Evolutionary conservation across 306 rosid genomes (phyloP), one percentile per base, ranked within the genome.

Genomic region (Medicago ruthenica): DNA sequence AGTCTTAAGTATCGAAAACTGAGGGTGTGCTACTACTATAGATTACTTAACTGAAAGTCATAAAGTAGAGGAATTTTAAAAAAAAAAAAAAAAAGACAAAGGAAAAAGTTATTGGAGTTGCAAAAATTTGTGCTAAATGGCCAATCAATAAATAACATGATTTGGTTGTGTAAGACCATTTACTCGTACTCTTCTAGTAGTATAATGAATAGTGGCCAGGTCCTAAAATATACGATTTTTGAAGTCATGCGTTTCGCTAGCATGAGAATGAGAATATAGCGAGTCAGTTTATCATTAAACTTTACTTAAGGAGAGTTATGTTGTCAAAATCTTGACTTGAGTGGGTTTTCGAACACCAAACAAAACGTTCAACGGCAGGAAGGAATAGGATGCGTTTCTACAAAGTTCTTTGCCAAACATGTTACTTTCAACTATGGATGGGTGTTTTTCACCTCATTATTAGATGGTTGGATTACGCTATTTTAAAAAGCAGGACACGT

Each of bases 251-350:
- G 15, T 44, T 10, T 44, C 48, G 11, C 15, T 44, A 11, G 15
- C 48, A 45, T 8, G 39, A 22, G 14, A 41, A 45, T 8, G 39
- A 22, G 14, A 41, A 14, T 11, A 8, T 24, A 17, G 39, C 7
- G 41, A 1, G 13, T 58, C 3, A 15, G 44, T 36, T 34, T 61
- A 44, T 12, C 51, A 45, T 1, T 45, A 45, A 45, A 12, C 51
- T 13, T 45, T 15, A 45, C 51, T 45, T 45, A 12, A 45, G 51
- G 16, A 12, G 15, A 42, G 83, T 65, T 73, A 44, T 27, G 74
- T 15, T 51, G 81, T 81, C 78, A 55, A 62, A 44, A 76, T 76
- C n/a, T n/a, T n/a, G n/a, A n/a, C 67, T 8, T 17, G 24, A 41
- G 51, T 37, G 55, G 27, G 67, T 12, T 21, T 55, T 36, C 2